Base-by-base conservation (phyloP, 2,329 filamentous ascomycete species). In the Penicillium janthinellum region DNA sequence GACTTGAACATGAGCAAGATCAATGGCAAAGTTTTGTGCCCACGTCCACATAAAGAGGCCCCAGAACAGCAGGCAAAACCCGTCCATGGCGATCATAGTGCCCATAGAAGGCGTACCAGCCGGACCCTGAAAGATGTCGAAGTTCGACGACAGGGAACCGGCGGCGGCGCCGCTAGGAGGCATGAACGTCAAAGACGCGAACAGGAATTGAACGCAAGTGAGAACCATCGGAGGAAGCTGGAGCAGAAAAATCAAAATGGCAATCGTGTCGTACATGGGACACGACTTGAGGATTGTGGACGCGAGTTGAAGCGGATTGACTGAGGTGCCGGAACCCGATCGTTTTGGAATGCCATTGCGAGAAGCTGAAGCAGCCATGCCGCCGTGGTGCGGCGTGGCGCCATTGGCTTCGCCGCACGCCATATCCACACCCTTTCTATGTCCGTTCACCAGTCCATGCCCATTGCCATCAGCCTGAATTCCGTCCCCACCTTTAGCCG, bases 201-300 rank as follows among this genome's bases (percentile, higher is more conserved):
- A 98, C 67, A 96, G 85, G 73, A 92, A 89, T 77, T 97, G 96
- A 71, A 96, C 91, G 75, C 92, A 83, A 64, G 92, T 94, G 70
- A 97, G 84, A 59, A 94, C 88, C 70, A 94, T 88, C 22, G 93
- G 91, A 34, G 94, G 93, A 10, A 97, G 87, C 74, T 96, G 93
- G 78, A 97, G 90, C 67, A 98, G 86, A 70, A 97, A 90, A 78
- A 97, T 96, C 75, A 98, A 87, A 71, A 98, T 96, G 74, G 94
- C 92, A 78, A 97, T 91, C 62, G 94, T 96, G 79, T 98, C 94
- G 79, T 92, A 90, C 73, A 96, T 87, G 56, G 94, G 94, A 71
- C 93, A 94, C 54, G 92, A 92, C 71, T 88, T 88, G 74, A 98
- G 86, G 70, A 98, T 94, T 57, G 92, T 96, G 67, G 91, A 86